Conservation (phyloP, 1,284 basidiomycete genomes). For the Mycena citricolor region DNA sequence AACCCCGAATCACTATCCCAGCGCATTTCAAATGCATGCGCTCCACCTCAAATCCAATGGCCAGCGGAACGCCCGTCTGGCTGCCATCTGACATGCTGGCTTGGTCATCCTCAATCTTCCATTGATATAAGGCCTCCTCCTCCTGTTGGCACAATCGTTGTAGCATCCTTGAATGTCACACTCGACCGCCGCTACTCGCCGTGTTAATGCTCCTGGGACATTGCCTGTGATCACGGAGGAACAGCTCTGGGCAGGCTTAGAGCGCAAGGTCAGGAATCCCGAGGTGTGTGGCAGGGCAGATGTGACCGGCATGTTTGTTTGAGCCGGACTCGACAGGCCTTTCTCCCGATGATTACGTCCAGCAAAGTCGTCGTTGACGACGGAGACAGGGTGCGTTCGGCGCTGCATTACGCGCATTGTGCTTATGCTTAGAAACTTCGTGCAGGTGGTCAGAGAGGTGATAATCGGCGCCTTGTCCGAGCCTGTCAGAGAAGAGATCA, state of each 20-base stretch:
- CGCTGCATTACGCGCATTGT: neutral
- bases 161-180: no score
- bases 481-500: constrained; percentile 25
- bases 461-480: constrained; percentile 22
- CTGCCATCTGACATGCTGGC: no score
- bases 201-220: constrained; percentile 31
- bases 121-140: no score
- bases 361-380: constrained; percentile 30
- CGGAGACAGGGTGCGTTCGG: constrained; percentile 29
- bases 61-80: no score
- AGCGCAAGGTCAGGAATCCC: constrained; percentile 33
- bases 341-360: constrained; percentile 29
- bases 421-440: neutral
- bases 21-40: no score
- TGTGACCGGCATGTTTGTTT: neutral
- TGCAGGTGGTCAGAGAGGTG: constrained; percentile 29
- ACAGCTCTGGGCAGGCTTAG: constrained; percentile 36
- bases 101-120: no score
- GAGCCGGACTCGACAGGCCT: constrained; percentile 15
- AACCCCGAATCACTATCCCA: no score
- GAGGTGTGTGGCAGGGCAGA: neutral
- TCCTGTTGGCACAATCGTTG: no score
- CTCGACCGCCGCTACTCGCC: constrained; percentile 31
- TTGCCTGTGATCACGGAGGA: constrained; percentile 29
- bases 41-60: no score